Evolutionary conservation across 176 grass and related monocot species (phyloP).

Genomic region (Hyparrhenia diplandra): DNA sequence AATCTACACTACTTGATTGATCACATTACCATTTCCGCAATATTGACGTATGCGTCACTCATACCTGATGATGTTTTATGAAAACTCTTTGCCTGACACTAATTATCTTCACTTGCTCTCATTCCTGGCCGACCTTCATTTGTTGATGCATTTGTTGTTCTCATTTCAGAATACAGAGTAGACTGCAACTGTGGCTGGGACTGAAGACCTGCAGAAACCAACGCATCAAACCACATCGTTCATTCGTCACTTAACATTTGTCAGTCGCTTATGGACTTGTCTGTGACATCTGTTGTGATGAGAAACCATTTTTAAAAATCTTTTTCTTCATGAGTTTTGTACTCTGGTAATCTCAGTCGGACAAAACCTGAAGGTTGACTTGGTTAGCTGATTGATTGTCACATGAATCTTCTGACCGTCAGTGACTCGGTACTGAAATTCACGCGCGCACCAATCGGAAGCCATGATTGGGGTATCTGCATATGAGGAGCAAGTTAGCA

Average conservation of each 20-base stretch:
- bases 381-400: neutral
- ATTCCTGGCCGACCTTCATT: neutral
- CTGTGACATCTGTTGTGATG: neutral
- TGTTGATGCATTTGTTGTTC: neutral
- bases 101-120: neutral
- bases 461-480: neutral
- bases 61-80: neutral
- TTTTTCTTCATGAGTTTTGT: neutral
- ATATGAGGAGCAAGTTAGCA: too few relatives aligned
- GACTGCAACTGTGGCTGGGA: neutral
- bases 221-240: neutral
- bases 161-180: neutral
- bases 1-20: neutral
- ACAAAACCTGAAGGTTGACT: neutral
- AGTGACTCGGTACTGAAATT: neutral
- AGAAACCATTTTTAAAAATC: neutral
- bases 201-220: neutral
- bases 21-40: neutral
- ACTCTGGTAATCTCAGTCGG: neutral
- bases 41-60: neutral
- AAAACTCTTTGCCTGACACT: neutral
- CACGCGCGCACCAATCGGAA: neutral
- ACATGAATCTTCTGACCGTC: neutral
- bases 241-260: neutral
- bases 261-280: neutral